phyloP scores from a whole-genome alignment of 179 eudicot species.

The Spergularia azorica region DNA sequence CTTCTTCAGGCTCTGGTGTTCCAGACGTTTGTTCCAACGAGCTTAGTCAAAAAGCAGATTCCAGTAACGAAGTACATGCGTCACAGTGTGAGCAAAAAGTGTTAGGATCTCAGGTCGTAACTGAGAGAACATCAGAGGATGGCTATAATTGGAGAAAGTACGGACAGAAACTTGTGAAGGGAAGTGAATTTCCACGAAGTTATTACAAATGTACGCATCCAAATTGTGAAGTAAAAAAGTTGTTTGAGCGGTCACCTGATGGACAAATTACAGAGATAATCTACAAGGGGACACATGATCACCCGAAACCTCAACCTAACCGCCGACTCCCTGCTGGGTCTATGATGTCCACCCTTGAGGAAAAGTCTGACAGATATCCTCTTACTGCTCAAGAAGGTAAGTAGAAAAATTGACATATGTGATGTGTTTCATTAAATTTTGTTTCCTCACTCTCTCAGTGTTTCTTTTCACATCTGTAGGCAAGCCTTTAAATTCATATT shows the following conservation, averaged over 20 bases:
- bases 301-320: slow-evolving; percentile 91
- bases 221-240: slow-evolving; percentile 92
- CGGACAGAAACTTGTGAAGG: slow-evolving; percentile 87
- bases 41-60: slow-evolving; percentile 40
- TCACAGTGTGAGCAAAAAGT: slow-evolving; percentile 57
- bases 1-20: slow-evolving; percentile 30
- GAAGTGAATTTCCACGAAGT: slow-evolving; percentile 83
- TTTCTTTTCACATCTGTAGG: slow-evolving; percentile 36
- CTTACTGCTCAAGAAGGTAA: slow-evolving; percentile 69
- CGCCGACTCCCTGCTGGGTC: slow-evolving; percentile 81
- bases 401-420: neutral
- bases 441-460: neutral
- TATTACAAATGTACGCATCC: slow-evolving; percentile 78
- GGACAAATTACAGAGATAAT: slow-evolving; percentile 91
- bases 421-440: slow-evolving; percentile 19
- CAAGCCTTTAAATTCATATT: slow-evolving; percentile 37
- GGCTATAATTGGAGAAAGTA: slow-evolving; percentile 90
- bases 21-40: slow-evolving; percentile 52
- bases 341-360: slow-evolving; percentile 70
- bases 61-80: slow-evolving; percentile 40
- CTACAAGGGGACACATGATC: slow-evolving; percentile 95
- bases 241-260: slow-evolving; percentile 82
- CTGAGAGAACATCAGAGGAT: slow-evolving; percentile 78
- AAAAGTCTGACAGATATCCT: slow-evolving; percentile 52
- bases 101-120: slow-evolving; percentile 37